Conservation (phyloP, 176 grass and related monocot genomes). For the Aegilops sharonensis region DNA sequence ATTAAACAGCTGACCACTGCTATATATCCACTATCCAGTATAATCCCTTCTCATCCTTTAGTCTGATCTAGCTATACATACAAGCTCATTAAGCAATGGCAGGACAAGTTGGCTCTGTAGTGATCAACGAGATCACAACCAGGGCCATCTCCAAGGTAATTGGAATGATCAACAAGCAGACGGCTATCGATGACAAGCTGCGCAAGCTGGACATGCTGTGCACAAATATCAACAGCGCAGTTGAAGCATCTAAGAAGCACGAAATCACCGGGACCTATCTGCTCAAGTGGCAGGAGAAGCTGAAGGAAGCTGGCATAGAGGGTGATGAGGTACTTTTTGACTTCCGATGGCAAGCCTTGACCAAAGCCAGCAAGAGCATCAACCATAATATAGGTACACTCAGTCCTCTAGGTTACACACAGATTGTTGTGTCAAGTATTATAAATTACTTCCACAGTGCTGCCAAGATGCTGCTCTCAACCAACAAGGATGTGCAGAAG, state of each 20-base stretch:
- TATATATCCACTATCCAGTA: background rate
- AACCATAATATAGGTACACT: background rate
- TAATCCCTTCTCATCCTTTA: background rate
- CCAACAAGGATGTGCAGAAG: constrained; percentile 2
- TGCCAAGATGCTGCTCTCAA: background rate
- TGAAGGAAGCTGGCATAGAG: constrained; percentile 11
- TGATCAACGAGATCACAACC: background rate
- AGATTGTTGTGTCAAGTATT: background rate
- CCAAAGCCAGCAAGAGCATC: background rate
- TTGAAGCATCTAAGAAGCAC: constrained; percentile 20
- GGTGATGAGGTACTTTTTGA: background rate
- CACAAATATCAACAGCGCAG: background rate
- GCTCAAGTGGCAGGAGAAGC: constrained; percentile 30
- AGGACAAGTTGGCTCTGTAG: background rate
- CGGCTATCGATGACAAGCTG: background rate
- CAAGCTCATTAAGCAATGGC: constrained; percentile 14
- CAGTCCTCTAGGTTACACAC: background rate
- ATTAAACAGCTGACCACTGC: background rate
- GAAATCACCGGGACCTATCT: background rate
- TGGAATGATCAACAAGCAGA: background rate
- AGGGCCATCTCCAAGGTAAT: constrained; percentile 16
- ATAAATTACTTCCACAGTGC: background rate
- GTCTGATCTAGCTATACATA: background rate
- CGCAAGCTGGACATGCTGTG: background rate
- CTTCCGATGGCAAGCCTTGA: background rate